phyloP scores from a whole-genome alignment of 2,329 filamentous ascomycete genomes.

The Daldinia eschscholtzii region DNA sequence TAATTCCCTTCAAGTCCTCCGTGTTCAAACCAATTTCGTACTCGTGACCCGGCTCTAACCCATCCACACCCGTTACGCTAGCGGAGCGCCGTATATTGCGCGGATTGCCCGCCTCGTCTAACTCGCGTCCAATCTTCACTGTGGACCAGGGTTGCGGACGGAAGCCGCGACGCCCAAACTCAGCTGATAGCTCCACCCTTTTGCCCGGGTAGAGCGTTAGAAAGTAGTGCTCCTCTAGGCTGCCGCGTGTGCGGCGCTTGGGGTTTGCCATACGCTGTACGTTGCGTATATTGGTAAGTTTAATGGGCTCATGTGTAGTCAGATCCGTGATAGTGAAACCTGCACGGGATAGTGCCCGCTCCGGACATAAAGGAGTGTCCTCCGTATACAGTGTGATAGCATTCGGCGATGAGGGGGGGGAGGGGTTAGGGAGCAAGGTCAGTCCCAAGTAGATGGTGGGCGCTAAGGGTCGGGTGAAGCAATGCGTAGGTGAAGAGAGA shows the following conservation, averaged over 20 bases:
- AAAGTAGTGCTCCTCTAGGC: background rate
- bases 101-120: background rate
- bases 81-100: background rate
- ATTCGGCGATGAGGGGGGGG: background rate
- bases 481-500: constrained; percentile 11
- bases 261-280: background rate
- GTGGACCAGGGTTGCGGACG: background rate
- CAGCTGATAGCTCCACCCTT: background rate
- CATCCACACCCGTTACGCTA: background rate
- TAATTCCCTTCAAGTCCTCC: background rate
- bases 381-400: background rate
- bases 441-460: constrained; percentile 11
- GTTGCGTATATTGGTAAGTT: background rate
- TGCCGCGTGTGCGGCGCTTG: background rate
- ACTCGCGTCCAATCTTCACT: background rate
- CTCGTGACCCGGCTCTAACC: background rate
- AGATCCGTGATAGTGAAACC: background rate
- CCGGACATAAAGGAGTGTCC: background rate
- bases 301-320: background rate
- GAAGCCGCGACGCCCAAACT: background rate
- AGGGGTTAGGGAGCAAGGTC: constrained; percentile 10
- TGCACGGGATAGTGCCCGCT: background rate
- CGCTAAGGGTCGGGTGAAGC: constrained; percentile 10
- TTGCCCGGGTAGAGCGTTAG: background rate
- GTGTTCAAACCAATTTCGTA: background rate